Percentiles rank a stretch among this genome's conserved stretches.
Conservation (phyloP, 2,329 filamentous ascomycete species). For the Monosporascus sp. region DNA sequence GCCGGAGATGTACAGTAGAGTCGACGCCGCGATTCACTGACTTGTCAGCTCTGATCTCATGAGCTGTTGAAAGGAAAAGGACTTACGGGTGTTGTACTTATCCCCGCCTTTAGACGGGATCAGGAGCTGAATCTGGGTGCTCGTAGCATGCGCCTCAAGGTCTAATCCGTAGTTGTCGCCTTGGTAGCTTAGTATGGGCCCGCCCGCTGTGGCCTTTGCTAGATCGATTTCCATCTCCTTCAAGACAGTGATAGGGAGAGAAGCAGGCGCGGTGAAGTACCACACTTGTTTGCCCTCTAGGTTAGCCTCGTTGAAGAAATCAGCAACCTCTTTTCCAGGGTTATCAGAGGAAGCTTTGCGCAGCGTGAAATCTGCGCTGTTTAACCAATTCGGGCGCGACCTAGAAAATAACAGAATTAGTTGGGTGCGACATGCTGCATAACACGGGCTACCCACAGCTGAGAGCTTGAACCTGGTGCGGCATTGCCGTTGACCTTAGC, state of each 20-base stretch:
- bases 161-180: constrained; percentile 59
- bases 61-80: constrained; percentile 3
- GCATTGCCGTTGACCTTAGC: constrained; percentile 13
- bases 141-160: constrained; percentile 47
- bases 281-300: constrained; percentile 69
- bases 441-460: constrained; percentile 16
- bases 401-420: constrained; percentile 10
- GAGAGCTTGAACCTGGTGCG: constrained; percentile 8
- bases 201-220: constrained; percentile 47
- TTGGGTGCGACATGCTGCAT: not conserved
- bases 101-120: constrained; percentile 52
- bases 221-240: constrained; percentile 58
- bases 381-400: constrained; percentile 33
- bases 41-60: constrained; percentile 16
- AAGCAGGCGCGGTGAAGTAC: constrained; percentile 72
- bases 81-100: constrained; percentile 51
- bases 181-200: constrained; percentile 55
- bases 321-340: constrained; percentile 41
- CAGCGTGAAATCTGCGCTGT: constrained; percentile 49
- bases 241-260: constrained; percentile 62
- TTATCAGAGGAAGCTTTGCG: constrained; percentile 41
- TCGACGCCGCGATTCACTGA: constrained; percentile 44
- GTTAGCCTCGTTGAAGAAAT: constrained; percentile 54
- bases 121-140: constrained; percentile 51
- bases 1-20: constrained; percentile 60